Evolutionary conservation across 1,284 basidiomycete genomes (phyloP).

Genomic region (Vanrija sp.): DNA sequence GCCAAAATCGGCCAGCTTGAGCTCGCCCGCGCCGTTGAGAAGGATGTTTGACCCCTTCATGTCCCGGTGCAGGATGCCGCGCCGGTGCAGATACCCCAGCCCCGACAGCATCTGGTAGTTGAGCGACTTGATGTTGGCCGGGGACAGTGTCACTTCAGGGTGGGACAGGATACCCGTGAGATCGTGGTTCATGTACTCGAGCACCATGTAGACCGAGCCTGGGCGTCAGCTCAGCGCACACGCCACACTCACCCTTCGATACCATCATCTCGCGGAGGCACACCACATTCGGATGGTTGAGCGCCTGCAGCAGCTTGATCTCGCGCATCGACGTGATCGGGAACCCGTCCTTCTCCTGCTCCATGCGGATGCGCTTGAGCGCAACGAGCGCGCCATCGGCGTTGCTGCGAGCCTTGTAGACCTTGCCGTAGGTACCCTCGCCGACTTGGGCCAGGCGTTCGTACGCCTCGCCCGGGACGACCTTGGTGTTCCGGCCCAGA

Average conservation of each 20-base stretch:
- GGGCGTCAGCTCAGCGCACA: not conserved
- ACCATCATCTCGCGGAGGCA: slow-evolving; percentile 97
- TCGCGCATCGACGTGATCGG: slow-evolving; percentile 98
- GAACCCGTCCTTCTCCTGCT: slow-evolving; percentile 94
- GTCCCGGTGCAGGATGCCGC: slow-evolving; percentile 94
- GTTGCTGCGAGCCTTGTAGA: slow-evolving; percentile 91
- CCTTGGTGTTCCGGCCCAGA: not conserved
- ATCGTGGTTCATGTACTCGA: slow-evolving; percentile 99
- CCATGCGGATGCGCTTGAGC: slow-evolving; percentile 96
- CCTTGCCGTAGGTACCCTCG: slow-evolving; percentile 98
- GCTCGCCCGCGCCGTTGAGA: slow-evolving; percentile 84
- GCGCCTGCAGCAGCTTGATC: slow-evolving; percentile 91
- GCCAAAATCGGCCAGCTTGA: slow-evolving; percentile 97
- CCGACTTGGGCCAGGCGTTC: slow-evolving; percentile 89
- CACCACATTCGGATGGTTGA: slow-evolving; percentile 86
- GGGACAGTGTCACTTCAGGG: slow-evolving; percentile 74
- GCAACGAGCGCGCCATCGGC: slow-evolving; percentile 75
- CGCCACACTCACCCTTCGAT: slow-evolving; percentile 67
- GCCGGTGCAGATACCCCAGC: slow-evolving; percentile 88
- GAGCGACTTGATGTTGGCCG: slow-evolving; percentile 89
- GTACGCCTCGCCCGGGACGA: slow-evolving; percentile 58
- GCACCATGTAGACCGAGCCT: slow-evolving; percentile 98
- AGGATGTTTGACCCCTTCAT: slow-evolving; percentile 98
- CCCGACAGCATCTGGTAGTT: slow-evolving; percentile 92
- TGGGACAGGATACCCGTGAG: slow-evolving; percentile 92